These are phyloP conservation scores for Combretum micranthum DNA, from an alignment of 345 rosid genomes.

Conservation along the genomic window DNA sequence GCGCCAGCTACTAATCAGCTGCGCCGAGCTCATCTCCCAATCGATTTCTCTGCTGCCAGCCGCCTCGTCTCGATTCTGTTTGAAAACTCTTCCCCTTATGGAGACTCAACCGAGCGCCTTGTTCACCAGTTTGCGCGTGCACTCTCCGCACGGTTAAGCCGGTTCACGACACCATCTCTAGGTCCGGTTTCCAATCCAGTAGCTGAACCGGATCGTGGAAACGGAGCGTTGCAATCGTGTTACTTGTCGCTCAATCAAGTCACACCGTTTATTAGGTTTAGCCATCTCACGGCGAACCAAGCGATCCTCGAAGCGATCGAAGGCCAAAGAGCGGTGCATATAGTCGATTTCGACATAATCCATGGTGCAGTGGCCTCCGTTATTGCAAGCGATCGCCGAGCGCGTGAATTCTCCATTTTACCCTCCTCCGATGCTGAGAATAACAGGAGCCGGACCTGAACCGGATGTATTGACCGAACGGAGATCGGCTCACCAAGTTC, in stretches of 20 bases:
- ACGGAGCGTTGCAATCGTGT: constrained; percentile 43
- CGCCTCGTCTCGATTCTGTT: constrained; percentile 52
- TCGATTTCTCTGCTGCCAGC: constrained; percentile 72
- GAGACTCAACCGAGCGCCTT: constrained; percentile 72
- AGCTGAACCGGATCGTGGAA: constrained; percentile 6
- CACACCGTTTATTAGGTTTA: constrained; percentile 79
- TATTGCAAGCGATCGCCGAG: constrained; percentile 92
- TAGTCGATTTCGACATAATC: constrained; percentile 88
- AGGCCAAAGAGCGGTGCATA: constrained; percentile 59
- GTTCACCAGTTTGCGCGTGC: constrained; percentile 73
- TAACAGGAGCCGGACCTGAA: constrained; percentile 83
- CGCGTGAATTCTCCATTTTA: constrained; percentile 26
- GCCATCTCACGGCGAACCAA: constrained; percentile 92
- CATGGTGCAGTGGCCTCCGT: constrained; percentile 99
- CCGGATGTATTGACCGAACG: constrained; percentile 45
- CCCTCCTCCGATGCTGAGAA: constrained; percentile 65
- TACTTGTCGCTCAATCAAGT: constrained; percentile 80
- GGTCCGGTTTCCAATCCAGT: neutral
- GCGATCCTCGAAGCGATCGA: constrained; percentile 77
- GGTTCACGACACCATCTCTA: constrained; percentile 12
- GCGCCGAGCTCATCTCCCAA: constrained; percentile 62
- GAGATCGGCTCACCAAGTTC: constrained; percentile 73
- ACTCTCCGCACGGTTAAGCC: constrained; percentile 59
- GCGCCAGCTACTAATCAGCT: constrained; percentile 62
- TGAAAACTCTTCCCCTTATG: constrained; percentile 57